phyloP scores from a whole-genome alignment of 164 flowering plant genomes.

The Taxillus chinensis region DNA sequence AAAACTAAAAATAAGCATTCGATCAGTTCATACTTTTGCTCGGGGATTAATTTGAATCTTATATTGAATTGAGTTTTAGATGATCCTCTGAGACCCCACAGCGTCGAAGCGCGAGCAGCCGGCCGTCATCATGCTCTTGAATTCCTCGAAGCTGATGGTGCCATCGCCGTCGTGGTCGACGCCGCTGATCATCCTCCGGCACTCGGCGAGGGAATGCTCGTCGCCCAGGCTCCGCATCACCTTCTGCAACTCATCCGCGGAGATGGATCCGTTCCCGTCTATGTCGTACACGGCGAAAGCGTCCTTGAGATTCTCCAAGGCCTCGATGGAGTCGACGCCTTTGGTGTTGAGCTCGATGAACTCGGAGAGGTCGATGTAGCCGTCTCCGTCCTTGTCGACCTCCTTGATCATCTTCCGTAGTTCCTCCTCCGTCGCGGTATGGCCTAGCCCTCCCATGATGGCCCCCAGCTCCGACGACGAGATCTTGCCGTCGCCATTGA shows the following conservation, averaged over 20 bases:
- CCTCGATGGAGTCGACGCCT: slow-evolving; percentile 38
- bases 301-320: slow-evolving; percentile 32
- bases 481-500: too few species aligned
- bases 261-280: slow-evolving; percentile 60
- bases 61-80: too few species aligned
- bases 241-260: slow-evolving; percentile 58
- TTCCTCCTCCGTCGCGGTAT: too few species aligned
- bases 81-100: neutral
- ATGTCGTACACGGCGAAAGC: slow-evolving; percentile 67
- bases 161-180: slow-evolving; percentile 70
- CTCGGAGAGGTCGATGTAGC: slow-evolving; percentile 52
- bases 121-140: slow-evolving; percentile 65
- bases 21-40: too few species aligned
- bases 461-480: too few species aligned
- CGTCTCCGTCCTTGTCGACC: slow-evolving; percentile 73
- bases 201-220: slow-evolving; percentile 43
- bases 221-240: slow-evolving; percentile 61
- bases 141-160: slow-evolving; percentile 54
- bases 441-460: too few species aligned
- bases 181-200: slow-evolving; percentile 62
- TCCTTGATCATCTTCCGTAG: slow-evolving; percentile 27
- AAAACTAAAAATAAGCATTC: too few species aligned
- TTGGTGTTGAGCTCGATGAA: slow-evolving; percentile 59
- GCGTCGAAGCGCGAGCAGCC: slow-evolving; percentile 11
- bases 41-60: too few species aligned